Percentiles rank a stretch among this genome's conserved stretches.
phyloP scores from a whole-genome alignment of 2,329 filamentous ascomycete genomes.

The Cordyceps cicadae region DNA sequence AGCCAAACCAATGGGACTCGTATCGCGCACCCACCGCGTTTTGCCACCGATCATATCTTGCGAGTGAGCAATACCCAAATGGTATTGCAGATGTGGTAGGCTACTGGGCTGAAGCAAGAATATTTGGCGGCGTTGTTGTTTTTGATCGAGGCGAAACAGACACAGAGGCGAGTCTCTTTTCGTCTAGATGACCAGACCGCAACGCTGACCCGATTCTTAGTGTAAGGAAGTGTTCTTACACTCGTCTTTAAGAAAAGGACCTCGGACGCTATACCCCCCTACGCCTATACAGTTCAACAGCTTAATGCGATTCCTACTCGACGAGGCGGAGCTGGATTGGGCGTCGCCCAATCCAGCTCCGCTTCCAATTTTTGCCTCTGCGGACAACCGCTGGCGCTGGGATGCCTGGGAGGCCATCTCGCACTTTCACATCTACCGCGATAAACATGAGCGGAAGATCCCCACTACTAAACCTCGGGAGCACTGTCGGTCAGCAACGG shows the following conservation, averaged over 20 bases:
- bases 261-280: neutral
- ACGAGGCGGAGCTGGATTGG: neutral
- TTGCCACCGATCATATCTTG: neutral
- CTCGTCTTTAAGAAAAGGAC: neutral
- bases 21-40: neutral
- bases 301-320: neutral
- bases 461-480: neutral
- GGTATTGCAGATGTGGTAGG: conserved; percentile 18
- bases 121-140: conserved; percentile 23
- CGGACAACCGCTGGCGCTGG: neutral
- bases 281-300: neutral
- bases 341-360: neutral
- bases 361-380: neutral
- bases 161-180: conserved; percentile 11
- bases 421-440: neutral
- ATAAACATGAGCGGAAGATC: neutral
- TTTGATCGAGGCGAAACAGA: conserved; percentile 21
- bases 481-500: neutral
- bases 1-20: neutral
- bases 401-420: neutral
- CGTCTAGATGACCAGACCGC: neutral
- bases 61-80: conserved; percentile 20
- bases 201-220: neutral
- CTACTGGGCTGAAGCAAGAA: conserved; percentile 23
- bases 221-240: neutral